These are phyloP conservation scores for Xerophyta viscosa DNA, from an alignment of 106 monocot species.

Conservation along the genomic window DNA sequence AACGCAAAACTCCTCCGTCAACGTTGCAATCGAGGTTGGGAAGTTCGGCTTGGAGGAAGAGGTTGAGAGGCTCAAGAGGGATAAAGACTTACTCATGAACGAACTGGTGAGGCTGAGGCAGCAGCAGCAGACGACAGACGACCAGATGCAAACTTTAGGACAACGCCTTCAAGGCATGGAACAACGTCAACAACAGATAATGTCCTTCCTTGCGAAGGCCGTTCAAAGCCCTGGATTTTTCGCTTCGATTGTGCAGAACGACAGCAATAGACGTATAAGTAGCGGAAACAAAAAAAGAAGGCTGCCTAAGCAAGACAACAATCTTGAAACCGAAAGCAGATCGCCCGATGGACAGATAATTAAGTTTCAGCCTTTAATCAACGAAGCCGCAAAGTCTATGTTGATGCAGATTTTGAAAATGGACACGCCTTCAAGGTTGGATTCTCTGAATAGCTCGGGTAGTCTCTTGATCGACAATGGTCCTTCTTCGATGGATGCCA, in stretches of 20 bases:
- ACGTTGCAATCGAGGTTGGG: slow-evolving; percentile 34
- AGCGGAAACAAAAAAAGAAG: slow-evolving; percentile 31
- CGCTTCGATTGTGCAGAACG: slow-evolving; percentile 26
- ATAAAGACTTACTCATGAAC: slow-evolving; percentile 40
- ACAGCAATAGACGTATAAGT: slow-evolving; percentile 12
- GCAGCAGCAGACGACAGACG: slow-evolving; percentile 28
- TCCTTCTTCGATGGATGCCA: slow-evolving; percentile 1
- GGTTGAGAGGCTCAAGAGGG: slow-evolving; percentile 39
- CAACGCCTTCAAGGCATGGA: slow-evolving; percentile 40
- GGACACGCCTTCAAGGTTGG: slow-evolving; percentile 22
- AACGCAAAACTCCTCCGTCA: slow-evolving; percentile 15
- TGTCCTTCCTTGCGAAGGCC: slow-evolving; percentile 46
- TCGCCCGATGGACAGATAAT: slow-evolving; percentile 26
- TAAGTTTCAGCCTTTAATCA: slow-evolving; percentile 23
- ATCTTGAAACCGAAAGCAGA: background rate
- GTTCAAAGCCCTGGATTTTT: slow-evolving; percentile 27
- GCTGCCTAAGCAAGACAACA: slow-evolving; percentile 22
- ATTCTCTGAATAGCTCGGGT: slow-evolving; percentile 18
- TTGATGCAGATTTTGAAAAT: slow-evolving; percentile 31
- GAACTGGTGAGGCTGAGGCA: slow-evolving; percentile 33
- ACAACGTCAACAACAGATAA: slow-evolving; percentile 35
- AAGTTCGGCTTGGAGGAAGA: slow-evolving; percentile 43
- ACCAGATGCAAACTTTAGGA: slow-evolving; percentile 22
- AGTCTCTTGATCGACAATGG: slow-evolving; percentile 19
- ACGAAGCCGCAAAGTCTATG: slow-evolving; percentile 34